phyloP scores from a whole-genome alignment of 148 eudicot species.

The Chenopodium formosanum region DNA sequence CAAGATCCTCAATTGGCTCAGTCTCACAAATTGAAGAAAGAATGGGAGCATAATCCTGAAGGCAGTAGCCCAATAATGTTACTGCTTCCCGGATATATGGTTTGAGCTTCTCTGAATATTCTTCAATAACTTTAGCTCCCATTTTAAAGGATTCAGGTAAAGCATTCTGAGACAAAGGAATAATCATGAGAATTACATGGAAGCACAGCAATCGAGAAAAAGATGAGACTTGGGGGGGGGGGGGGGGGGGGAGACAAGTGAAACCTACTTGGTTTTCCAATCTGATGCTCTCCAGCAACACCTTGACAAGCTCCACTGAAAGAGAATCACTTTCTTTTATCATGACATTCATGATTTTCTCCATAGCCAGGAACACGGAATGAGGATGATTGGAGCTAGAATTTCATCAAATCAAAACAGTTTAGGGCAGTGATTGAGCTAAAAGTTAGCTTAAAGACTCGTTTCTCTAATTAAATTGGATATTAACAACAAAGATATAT shows the following conservation, averaged over 20 bases:
- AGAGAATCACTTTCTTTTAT: constrained; percentile 72
- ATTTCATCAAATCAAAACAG: constrained; percentile 10
- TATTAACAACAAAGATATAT: no score
- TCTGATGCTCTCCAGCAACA: constrained; percentile 57
- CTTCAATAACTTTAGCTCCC: constrained; percentile 53
- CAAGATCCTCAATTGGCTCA: constrained; percentile 27
- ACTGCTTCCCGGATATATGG: constrained; percentile 46
- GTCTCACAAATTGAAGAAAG: constrained; percentile 48
- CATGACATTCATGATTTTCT: constrained; percentile 62
- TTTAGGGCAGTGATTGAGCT: neutral
- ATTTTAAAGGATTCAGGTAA: constrained; percentile 52
- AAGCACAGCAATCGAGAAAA: neutral
- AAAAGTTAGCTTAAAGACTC: neutral
- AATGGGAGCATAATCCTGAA: constrained; percentile 60
- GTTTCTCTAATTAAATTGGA: neutral
- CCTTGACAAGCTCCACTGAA: constrained; percentile 49
- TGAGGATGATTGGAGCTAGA: constrained; percentile 62
- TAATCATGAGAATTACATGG: neutral
- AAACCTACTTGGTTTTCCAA: constrained; percentile 64
- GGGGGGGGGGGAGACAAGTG: neutral
- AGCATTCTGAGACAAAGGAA: constrained; percentile 35
- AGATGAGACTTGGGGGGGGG: no score
- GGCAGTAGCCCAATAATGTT: constrained; percentile 27
- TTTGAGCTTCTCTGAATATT: constrained; percentile 43
- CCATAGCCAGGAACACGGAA: constrained; percentile 56